A percentile compares a stretch with the other conserved stretches of the same genome.
phyloP scores from a whole-genome alignment of 83 land plant genomes.

The Diphasiastrum complanatum region DNA sequence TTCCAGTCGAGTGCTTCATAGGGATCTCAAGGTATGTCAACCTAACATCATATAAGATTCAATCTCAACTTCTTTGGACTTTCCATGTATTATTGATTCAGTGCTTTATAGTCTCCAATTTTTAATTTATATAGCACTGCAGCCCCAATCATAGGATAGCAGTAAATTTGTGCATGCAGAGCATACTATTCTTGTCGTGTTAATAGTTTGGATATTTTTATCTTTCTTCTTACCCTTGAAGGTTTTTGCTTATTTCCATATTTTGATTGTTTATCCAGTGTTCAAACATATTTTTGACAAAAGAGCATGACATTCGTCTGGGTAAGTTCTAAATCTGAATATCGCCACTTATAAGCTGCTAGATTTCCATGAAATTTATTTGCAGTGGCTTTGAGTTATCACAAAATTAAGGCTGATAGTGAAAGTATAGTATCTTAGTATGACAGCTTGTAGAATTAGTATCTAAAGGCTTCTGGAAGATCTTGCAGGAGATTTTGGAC shows the following conservation, averaged over 20 bases:
- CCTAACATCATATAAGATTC: no score
- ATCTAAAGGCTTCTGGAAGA: not conserved
- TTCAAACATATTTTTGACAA: slow-evolving; percentile 69
- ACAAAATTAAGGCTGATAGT: not conserved
- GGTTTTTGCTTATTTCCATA: no score
- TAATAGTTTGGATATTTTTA: no score
- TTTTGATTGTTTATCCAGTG: slow-evolving; percentile 37
- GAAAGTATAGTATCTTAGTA: not conserved
- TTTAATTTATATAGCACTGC: no score
- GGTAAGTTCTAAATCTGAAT: no score
- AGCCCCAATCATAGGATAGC: not conserved
- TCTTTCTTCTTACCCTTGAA: no score
- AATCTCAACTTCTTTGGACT: no score
- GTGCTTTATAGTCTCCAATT: no score
- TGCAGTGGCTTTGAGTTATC: not conserved
- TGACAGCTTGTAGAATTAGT: not conserved
- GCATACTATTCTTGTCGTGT: not conserved
- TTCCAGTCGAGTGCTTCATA: slow-evolving; percentile 61
- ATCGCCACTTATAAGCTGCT: no score
- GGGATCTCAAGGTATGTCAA: slow-evolving; percentile 69
- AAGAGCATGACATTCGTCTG: slow-evolving; percentile 46
- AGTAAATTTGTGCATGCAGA: not conserved
- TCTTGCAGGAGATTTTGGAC: slow-evolving; percentile 85
- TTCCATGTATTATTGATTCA: no score
- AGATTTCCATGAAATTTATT: not conserved